A percentile compares a stretch with the other conserved stretches of the same genome.
Conservation (phyloP, 2,329 filamentous ascomycete species). For the Escovopsis sp. region DNA sequence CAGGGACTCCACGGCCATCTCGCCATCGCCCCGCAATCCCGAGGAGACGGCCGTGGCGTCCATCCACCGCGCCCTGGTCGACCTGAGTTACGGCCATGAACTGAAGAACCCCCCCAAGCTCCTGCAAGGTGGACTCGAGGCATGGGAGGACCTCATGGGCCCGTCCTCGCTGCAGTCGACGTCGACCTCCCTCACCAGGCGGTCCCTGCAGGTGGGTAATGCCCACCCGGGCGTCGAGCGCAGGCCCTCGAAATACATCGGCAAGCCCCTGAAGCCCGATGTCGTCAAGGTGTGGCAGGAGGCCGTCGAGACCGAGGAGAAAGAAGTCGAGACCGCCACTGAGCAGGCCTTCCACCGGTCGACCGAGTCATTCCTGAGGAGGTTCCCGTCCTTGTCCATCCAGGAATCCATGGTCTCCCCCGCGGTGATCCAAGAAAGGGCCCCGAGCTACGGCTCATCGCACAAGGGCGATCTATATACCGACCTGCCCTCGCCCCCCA, state of each 20-base stretch:
- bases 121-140: slow-evolving; percentile 67
- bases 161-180: slow-evolving; percentile 41
- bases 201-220: not conserved
- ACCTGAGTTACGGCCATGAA: slow-evolving; percentile 70
- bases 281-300: slow-evolving; percentile 74
- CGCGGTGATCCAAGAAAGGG: slow-evolving; percentile 9
- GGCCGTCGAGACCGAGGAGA: slow-evolving; percentile 49
- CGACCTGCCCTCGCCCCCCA: slow-evolving; percentile 41
- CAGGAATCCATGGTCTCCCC: slow-evolving; percentile 45
- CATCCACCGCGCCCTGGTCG: slow-evolving; percentile 64
- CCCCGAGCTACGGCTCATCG: slow-evolving; percentile 15
- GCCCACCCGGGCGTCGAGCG: slow-evolving; percentile 3
- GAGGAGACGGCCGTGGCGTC: slow-evolving; percentile 47
- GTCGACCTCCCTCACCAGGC: slow-evolving; percentile 3
- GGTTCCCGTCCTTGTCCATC: slow-evolving; percentile 58
- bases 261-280: slow-evolving; percentile 60
- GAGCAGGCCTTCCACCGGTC: slow-evolving; percentile 46
- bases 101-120: slow-evolving; percentile 62
- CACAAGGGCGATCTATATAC: slow-evolving; percentile 27
- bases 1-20: slow-evolving; percentile 43
- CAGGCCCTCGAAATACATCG: slow-evolving; percentile 28
- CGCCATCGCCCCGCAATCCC: slow-evolving; percentile 17
- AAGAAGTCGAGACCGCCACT: slow-evolving; percentile 24
- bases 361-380: slow-evolving; percentile 71
- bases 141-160: slow-evolving; percentile 78